phyloP scores from a whole-genome alignment of 2,329 filamentous ascomycete species.

The Septoria linicola region DNA sequence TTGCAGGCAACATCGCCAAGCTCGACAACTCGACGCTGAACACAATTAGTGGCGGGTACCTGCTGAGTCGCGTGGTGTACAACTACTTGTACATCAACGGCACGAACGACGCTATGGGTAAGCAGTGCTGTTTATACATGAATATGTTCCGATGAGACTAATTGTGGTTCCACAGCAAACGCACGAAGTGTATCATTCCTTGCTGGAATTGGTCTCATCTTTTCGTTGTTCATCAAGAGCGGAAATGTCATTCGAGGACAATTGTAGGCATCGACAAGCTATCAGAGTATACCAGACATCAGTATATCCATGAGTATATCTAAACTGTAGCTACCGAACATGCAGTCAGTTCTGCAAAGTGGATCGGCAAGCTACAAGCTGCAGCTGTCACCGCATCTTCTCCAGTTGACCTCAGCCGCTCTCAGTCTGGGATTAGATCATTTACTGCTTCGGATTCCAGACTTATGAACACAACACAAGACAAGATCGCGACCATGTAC shows the following conservation, averaged over 20 bases:
- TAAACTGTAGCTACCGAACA: no score
- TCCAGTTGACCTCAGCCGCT: no score
- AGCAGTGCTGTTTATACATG: constrained; percentile 8
- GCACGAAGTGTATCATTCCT: constrained; percentile 22
- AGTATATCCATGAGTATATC: no score
- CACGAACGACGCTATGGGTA: constrained; percentile 25
- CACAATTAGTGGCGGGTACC: constrained; percentile 29
- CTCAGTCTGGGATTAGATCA: not conserved
- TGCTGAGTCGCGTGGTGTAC: constrained; percentile 33
- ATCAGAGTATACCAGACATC: no score
- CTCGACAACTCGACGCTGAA: constrained; percentile 35
- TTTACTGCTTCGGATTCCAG: not conserved
- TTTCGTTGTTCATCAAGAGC: constrained; percentile 33
- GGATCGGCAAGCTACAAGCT: no score
- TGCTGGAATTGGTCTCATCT: constrained; percentile 27
- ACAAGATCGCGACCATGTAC: constrained; percentile 1
- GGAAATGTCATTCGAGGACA: constrained; percentile 27
- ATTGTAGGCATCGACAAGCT: constrained; percentile 9
- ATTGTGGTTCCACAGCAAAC: constrained; percentile 8
- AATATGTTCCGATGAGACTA: not conserved
- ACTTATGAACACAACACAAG: not conserved
- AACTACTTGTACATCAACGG: constrained; percentile 35
- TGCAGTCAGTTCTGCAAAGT: no score
- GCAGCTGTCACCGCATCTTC: no score
- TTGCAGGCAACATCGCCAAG: constrained; percentile 41